Evolutionary conservation across 1,139 yeast genomes (phyloP).

Genomic region (Magnusiomyces sp.): DNA sequence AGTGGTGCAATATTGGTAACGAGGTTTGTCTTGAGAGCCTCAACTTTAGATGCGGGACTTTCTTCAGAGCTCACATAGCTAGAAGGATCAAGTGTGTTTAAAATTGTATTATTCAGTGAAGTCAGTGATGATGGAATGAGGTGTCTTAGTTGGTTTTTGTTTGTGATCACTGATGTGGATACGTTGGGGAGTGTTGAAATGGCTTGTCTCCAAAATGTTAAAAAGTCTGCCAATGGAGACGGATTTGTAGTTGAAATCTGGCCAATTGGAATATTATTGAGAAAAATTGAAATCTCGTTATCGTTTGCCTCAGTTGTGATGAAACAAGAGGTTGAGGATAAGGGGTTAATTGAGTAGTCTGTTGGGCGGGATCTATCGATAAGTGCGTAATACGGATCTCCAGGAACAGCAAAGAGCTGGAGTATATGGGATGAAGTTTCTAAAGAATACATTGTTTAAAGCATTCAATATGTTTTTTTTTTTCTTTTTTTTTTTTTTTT

Average conservation of each 20-base stretch:
- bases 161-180: neutral
- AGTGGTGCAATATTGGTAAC: neutral
- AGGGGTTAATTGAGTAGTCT: constrained; percentile 5
- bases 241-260: constrained; percentile 6
- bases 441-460: neutral
- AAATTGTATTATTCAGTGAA: neutral
- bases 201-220: constrained; percentile 1
- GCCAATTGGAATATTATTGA: constrained; percentile 9
- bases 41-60: neutral
- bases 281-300: constrained; percentile 2
- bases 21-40: neutral
- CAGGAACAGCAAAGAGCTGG: constrained; percentile 9
- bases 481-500: too few relatives aligned
- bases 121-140: neutral
- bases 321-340: constrained; percentile 3
- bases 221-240: constrained; percentile 15
- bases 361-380: constrained; percentile 8
- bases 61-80: neutral
- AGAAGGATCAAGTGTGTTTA: neutral
- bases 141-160: neutral
- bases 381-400: constrained; percentile 10
- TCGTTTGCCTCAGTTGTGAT: constrained; percentile 2
- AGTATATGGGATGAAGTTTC: constrained; percentile 12
- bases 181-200: constrained; percentile 1
- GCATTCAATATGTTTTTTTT: too few relatives aligned